Evolutionary conservation across 2,329 filamentous ascomycete genomes (phyloP).

Genomic region (Leptoxyphium fumago): DNA sequence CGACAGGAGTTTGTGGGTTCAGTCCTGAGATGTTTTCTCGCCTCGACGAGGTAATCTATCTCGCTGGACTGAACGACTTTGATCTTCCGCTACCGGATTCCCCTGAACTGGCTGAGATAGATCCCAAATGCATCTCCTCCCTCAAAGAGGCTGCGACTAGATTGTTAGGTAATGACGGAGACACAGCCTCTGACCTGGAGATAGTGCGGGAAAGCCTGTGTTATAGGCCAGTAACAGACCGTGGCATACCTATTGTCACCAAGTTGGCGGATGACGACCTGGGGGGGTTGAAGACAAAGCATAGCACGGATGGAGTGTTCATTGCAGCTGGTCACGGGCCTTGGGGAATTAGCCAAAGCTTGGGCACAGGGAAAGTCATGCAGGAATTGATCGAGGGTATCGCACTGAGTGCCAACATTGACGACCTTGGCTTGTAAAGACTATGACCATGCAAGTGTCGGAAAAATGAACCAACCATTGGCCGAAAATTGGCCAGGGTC

Average conservation of each 20-base stretch:
- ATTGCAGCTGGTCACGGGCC: constrained; percentile 60
- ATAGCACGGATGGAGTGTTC: constrained; percentile 48
- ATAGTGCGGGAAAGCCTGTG: constrained; percentile 53
- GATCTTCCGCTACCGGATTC: constrained; percentile 44
- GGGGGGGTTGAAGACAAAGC: constrained; percentile 32
- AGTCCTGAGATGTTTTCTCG: constrained; percentile 59
- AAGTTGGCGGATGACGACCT: constrained; percentile 41
- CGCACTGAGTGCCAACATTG: neutral
- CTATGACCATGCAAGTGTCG: no score
- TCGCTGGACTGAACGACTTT: constrained; percentile 55
- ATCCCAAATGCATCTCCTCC: constrained; percentile 32
- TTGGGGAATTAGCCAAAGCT: constrained; percentile 44
- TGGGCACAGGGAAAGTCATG: constrained; percentile 58
- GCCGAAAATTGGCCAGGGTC: no score
- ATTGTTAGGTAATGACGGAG: constrained; percentile 32
- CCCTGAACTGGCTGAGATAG: constrained; percentile 36
- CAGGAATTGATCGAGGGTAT: constrained; percentile 53
- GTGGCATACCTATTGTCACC: constrained; percentile 49
- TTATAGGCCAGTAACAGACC: constrained; percentile 54
- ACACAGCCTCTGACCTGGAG: constrained; percentile 34
- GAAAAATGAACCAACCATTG: no score
- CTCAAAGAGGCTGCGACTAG: constrained; percentile 35
- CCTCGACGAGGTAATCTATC: constrained; percentile 52
- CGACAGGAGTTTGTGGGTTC: constrained; percentile 42
- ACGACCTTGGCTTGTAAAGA: neutral